Evolutionary conservation across 2,329 filamentous ascomycete genomes (phyloP), one percentile per base, ranked within the genome.

Genomic region (Alternaria gansuensis): DNA sequence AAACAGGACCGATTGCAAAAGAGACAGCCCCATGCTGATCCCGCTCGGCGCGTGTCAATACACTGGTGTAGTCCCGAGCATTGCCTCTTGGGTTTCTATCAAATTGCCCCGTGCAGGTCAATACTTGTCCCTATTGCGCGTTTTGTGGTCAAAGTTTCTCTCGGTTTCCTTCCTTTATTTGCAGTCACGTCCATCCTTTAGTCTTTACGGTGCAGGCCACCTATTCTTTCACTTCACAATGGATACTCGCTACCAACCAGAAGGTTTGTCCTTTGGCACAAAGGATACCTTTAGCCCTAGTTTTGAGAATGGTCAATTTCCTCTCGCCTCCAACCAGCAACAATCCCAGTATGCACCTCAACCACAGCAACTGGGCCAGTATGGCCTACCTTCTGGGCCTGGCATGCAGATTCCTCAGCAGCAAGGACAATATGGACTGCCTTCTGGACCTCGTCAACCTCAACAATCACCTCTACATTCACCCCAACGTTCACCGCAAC

Each of bases 161-260:
- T 57, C 21, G 21, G 31, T 34, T 48, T 48, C 17, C 36, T 48
- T 51, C 33, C 59, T 57, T 64, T 62, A 57, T 59, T 55, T 63
- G 53, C 62, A 58, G 60, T 60, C 51, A 23, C 43, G 62, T 54
- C 63, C 63, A 34, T 64, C 68, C 48, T 34, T 64, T 65, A 60
- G 29, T 58, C 55, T 40, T 63, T 53, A 60, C 61, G 68, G 73
- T 75, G 72, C 73, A 72, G 72, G 72, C 50, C 73, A 75, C 70
- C 71, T 57, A 61, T 63, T 54, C 59, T 52, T 26, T 62, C 44
- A 64, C 51, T 60, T 55, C 64, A 62, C 60, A 64, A 75, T 75
- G 73, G 71, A 75, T 54, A 66, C 66, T 59, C 68, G 66, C 52
- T 74, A 68, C 49, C 68, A 73, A 53, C 67, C 69, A 34, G 63